Base-by-base conservation (phyloP, 169 alveolate species). In the Cryptosporidium meleagridis region DNA sequence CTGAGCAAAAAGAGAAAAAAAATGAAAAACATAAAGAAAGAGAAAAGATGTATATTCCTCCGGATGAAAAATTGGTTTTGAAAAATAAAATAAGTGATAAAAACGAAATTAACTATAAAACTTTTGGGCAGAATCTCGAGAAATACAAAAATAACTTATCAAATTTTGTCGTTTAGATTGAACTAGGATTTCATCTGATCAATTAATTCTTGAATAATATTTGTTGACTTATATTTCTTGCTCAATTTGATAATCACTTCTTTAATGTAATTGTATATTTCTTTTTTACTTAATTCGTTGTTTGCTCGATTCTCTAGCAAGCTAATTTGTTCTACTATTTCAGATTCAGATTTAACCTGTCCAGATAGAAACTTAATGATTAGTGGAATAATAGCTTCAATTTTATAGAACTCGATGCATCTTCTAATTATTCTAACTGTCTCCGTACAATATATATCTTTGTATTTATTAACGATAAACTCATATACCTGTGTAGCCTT, bases 1-100 rank as follows among this genome's bases (percentile, higher is more conserved):
- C 41, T 51, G 35, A 71, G 21, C 93, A 87, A 39, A 51, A 69
- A 55, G 95, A 92, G 55, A 91, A 67, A 48, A 45, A 35, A 14
- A 16, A 39, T 0, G 33, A 55, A 29, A 73, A 58, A 23, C 48
- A 33, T 14, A 73, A 31, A 10, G 71, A 73, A 58, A 73, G 33
- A 58, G 86, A 73, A 35, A 59, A 21, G 8, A n/a, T 73, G 14
- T 73, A 55, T 53, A 35, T 31, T 53, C 58, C 71, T 53, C 86
- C 70, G 2, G 23, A 73, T 18, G 71, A 73, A 21, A 59, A 59
- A 31, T 21, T 29, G 39, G 29, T n/a, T 9, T 5, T 21, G 6
- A 26, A 55, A 55, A 55, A 55, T 26, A 37, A 55, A 55, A 55
- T 18, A n/a, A 14, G 18, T 48, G 1, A 55, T 0, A 7, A 35